Base-by-base conservation (phyloP, 2,329 filamentous ascomycete species). In the Tolypocladium capitatum region DNA sequence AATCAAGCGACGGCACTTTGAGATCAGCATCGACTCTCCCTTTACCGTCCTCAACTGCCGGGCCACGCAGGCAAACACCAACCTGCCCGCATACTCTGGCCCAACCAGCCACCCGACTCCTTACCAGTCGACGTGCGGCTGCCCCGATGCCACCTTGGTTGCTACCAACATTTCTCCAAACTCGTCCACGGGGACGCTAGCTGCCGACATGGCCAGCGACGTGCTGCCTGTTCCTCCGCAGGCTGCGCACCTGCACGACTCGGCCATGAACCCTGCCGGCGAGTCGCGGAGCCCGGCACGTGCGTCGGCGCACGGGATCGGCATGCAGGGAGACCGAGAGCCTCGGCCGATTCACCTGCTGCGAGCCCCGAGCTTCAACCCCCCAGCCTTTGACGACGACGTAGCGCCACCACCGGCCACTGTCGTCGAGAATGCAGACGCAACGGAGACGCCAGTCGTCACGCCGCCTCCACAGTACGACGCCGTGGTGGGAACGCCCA, bases 11-110 rank as follows among this genome's bases (percentile, higher is more conserved):
- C 79, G 89, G 32, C 90, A 95, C 61, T 96, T 94, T 56, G 90
- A 96, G 64, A 95, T 95, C 58, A 94, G 88, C 55, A 96, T 96
- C 56, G 90, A 96, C 66, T 95, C 89, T 1, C 90, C 90, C 1
- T 91, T 96, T 61, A 91, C 91, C 52, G 87, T 95, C 42, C 83
- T 95, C 43, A 91, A 90, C 52, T 96, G 90, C 68, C 86, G 86
- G 52, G 89, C 90, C n/a, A 94, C 88, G 1, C 86, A 92, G 62
- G 84, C 86, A 45, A 95, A 95, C 64, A 94, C 85, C 27, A 81
- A 81, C 13, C 75, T 95, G 11, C 90, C 90, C 0, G 84, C 86
- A 16, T 96, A 96, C 63, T 67, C 70, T 7, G 70, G 72, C 21
- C 60, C 65, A 4, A 81, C 79, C 9, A 75, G 68, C 48, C 55